Conservation (phyloP, 805 yeast species). For the Yarrowia osloensis region DNA sequence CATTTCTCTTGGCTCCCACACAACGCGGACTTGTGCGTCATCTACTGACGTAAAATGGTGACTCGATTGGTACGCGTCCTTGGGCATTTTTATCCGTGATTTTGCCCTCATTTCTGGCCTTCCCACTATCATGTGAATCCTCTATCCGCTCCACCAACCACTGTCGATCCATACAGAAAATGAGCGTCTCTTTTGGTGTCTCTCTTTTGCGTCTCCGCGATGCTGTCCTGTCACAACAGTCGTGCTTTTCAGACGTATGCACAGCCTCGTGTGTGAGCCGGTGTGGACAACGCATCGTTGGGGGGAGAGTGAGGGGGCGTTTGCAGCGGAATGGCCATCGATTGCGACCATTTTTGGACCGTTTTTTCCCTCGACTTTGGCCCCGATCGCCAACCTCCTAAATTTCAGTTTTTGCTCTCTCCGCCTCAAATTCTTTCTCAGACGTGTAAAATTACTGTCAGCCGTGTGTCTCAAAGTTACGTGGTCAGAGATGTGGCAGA, state of each 20-base stretch:
- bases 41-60: too few relatives aligned
- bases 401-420: not conserved
- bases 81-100: not conserved
- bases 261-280: slow-evolving; percentile 4
- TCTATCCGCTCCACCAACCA: not conserved
- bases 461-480: slow-evolving; percentile 14
- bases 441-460: not conserved
- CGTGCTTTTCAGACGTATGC: slow-evolving; percentile 13
- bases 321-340: not conserved
- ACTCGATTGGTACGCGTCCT: not conserved
- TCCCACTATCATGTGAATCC: not conserved
- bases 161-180: not conserved
- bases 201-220: not conserved
- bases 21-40: too few relatives aligned
- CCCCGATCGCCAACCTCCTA: not conserved
- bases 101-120: too few relatives aligned
- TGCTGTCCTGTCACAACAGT: not conserved
- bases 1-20: too few relatives aligned
- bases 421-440: not conserved
- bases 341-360: not conserved
- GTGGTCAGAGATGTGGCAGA: slow-evolving; percentile 8
- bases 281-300: not conserved
- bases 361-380: not conserved
- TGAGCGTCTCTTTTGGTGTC: not conserved
- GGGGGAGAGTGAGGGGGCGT: not conserved